Evolutionary conservation across 306 rosid genomes (phyloP).

Genomic region (Gastrolobium bilobum): DNA sequence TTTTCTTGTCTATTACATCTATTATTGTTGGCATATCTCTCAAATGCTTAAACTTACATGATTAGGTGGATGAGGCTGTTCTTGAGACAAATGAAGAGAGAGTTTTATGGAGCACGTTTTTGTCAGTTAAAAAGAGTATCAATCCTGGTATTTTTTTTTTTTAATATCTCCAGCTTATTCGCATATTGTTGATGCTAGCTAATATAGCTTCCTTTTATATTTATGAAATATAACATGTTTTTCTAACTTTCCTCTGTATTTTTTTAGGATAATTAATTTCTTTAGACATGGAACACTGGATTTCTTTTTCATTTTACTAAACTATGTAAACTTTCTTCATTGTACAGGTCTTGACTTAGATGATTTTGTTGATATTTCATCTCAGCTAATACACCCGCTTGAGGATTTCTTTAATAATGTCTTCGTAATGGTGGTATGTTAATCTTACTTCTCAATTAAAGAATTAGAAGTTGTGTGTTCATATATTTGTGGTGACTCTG

Average conservation of each 20-base stretch:
- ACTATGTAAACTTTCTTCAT: slow-evolving; percentile 31
- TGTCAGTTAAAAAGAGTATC: slow-evolving; percentile 64
- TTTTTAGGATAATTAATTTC: background rate
- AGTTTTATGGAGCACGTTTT: slow-evolving; percentile 77
- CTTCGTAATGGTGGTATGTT: slow-evolving; percentile 97
- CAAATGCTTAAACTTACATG: slow-evolving; percentile 29
- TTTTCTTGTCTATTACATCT: background rate
- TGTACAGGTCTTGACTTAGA: slow-evolving; percentile 72
- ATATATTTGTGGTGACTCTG: background rate
- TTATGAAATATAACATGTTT: background rate
- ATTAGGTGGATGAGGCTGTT: slow-evolving; percentile 78
- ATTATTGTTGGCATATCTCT: slow-evolving; percentile 20
- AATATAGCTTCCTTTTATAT: background rate
- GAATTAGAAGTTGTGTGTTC: background rate
- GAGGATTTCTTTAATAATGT: slow-evolving; percentile 87
- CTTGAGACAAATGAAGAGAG: slow-evolving; percentile 85
- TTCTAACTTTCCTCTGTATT: background rate
- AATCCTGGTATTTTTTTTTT: slow-evolving; percentile 63
- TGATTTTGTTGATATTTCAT: slow-evolving; percentile 75
- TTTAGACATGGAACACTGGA: background rate
- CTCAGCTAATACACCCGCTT: slow-evolving; percentile 83
- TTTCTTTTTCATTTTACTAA: slow-evolving; percentile 5
- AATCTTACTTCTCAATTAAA: slow-evolving; percentile 24
- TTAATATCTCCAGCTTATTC: slow-evolving; percentile 2
- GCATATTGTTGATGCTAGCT: background rate